Conservation (phyloP, 2,329 filamentous ascomycete genomes). For the Sporothrix schenckii region DNA sequence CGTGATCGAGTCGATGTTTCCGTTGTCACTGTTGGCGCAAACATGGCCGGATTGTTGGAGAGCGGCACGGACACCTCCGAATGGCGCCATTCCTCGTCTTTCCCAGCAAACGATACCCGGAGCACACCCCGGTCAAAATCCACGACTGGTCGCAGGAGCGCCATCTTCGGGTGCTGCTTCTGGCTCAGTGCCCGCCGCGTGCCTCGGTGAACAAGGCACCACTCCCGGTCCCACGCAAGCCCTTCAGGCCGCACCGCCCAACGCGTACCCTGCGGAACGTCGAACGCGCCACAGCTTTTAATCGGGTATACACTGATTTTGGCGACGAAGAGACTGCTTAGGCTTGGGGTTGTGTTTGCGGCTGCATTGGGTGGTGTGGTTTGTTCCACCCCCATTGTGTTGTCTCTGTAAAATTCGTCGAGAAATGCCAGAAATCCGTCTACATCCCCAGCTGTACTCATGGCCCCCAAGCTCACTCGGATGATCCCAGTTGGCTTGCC, state of each 20-base stretch:
- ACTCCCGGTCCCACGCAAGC: slow-evolving; percentile 91
- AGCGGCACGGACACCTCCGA: slow-evolving; percentile 61
- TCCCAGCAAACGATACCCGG: slow-evolving; percentile 57
- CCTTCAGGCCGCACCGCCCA: slow-evolving; percentile 86
- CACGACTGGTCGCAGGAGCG: slow-evolving; percentile 73
- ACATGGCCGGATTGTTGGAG: slow-evolving; percentile 66
- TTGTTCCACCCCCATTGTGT: neutral
- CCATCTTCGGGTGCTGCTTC: slow-evolving; percentile 87
- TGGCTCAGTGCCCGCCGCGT: slow-evolving; percentile 84
- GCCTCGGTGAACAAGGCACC: slow-evolving; percentile 88
- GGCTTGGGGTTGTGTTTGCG: neutral
- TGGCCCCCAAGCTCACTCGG: slow-evolving; percentile 82
- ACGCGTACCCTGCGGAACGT: slow-evolving; percentile 60
- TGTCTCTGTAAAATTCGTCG: slow-evolving; percentile 63
- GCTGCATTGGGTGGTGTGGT: neutral
- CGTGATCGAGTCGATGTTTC: slow-evolving; percentile 43
- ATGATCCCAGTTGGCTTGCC: slow-evolving; percentile 89
- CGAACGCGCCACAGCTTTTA: slow-evolving; percentile 86
- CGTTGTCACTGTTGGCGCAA: slow-evolving; percentile 39
- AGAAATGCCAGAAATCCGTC: slow-evolving; percentile 72
- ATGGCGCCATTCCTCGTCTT: slow-evolving; percentile 36
- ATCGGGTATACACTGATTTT: slow-evolving; percentile 81
- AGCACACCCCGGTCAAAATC: slow-evolving; percentile 71
- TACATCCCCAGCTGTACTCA: slow-evolving; percentile 80
- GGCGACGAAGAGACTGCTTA: slow-evolving; percentile 27